These are phyloP conservation scores for Coemansia reversa DNA, from an alignment of 192 early-diverging fungal genomes.

Conservation along the genomic window DNA sequence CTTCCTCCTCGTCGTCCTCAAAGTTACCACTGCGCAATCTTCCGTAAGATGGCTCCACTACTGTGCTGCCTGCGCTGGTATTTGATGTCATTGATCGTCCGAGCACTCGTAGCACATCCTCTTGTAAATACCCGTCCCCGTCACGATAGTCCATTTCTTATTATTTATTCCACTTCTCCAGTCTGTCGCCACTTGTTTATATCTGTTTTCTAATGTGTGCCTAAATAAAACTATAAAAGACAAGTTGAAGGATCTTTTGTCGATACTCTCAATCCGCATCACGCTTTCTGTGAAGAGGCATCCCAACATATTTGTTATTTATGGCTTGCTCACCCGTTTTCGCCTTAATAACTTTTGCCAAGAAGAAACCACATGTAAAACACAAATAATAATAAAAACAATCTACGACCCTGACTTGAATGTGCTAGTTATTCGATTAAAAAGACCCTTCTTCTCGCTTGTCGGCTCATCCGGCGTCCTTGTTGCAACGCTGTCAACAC, in stretches of 20 bases:
- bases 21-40: slow-evolving; percentile 23
- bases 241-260: no score
- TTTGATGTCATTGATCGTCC: slow-evolving; percentile 26
- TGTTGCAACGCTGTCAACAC: not conserved
- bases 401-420: slow-evolving; percentile 23
- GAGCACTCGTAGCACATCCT: slow-evolving; percentile 43
- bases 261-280: no score
- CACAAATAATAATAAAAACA: no score
- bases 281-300: no score
- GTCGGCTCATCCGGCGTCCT: not conserved
- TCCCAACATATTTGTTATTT: not conserved
- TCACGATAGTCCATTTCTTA: slow-evolving; percentile 46
- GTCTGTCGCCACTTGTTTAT: not conserved
- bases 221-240: no score
- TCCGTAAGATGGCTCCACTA: slow-evolving; percentile 18
- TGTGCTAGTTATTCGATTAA: slow-evolving; percentile 13
- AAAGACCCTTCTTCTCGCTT: slow-evolving; percentile 10
- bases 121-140: slow-evolving; percentile 42
- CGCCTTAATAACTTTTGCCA: not conserved
- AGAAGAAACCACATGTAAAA: no score
- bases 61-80: not conserved
- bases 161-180: not conserved
- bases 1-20: slow-evolving; percentile 1
- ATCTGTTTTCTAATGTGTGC: no score
- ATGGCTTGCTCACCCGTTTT: not conserved